Conservation (phyloP, 2,329 filamentous ascomycete species). For the Calonectria pseudoturangicola region DNA sequence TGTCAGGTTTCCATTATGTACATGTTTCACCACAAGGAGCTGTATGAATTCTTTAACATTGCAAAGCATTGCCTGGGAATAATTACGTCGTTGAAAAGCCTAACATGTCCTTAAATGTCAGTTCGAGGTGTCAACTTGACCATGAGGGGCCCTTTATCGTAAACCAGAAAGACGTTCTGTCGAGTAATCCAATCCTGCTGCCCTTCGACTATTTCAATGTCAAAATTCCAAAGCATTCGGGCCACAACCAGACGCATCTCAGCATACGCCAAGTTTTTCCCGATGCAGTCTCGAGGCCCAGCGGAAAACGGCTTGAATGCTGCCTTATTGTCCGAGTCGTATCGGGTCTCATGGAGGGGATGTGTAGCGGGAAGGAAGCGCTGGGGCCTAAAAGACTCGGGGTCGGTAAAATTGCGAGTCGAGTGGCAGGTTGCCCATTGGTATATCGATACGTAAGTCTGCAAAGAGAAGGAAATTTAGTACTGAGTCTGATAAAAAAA, state of each 20-base stretch:
- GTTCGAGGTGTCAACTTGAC: neutral
- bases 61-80: too few relatives aligned
- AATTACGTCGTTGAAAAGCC: neutral
- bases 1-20: too few relatives aligned
- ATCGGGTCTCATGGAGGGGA: neutral
- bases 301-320: constrained; percentile 15
- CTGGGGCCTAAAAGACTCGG: neutral
- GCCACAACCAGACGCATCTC: constrained; percentile 7
- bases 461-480: neutral
- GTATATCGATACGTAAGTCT: constrained; percentile 9
- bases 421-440: constrained; percentile 14
- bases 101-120: neutral
- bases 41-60: too few relatives aligned
- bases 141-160: constrained; percentile 1
- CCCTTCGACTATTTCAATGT: neutral
- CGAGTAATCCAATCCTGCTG: neutral
- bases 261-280: constrained; percentile 14
- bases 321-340: constrained; percentile 5
- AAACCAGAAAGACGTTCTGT: neutral
- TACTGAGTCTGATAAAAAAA: neutral
- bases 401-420: constrained; percentile 11
- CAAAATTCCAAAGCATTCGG: constrained; percentile 8
- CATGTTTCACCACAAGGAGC: too few relatives aligned
- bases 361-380: neutral
- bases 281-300: constrained; percentile 6